Evolutionary conservation across 75 land plant genomes (phyloP).

Genomic region (Picea sitchensis): DNA sequence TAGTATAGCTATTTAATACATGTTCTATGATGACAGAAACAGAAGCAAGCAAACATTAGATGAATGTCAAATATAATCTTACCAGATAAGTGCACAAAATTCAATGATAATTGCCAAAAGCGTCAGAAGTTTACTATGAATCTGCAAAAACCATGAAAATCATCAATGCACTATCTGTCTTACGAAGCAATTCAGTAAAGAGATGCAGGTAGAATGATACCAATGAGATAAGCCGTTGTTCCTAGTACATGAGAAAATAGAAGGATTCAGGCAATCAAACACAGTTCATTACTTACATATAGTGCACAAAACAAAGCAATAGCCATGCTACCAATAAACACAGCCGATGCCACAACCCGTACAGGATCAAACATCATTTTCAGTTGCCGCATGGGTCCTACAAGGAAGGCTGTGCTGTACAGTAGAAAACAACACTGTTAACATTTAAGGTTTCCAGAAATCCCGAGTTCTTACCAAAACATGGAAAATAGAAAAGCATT

Average conservation of each 20-base stretch:
- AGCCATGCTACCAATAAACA: conserved; percentile 66
- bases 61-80: conserved; percentile 8
- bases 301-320: conserved; percentile 79
- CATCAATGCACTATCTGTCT: background rate
- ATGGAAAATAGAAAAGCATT: background rate
- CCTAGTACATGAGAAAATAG: background rate
- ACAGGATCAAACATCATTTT: conserved; percentile 90
- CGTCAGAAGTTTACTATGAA: conserved; percentile 57
- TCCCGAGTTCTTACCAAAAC: background rate
- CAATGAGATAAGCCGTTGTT: too few relatives aligned
- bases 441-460: conserved; percentile 8
- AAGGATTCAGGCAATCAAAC: background rate
- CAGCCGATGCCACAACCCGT: conserved; percentile 67
- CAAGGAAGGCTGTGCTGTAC: conserved; percentile 81
- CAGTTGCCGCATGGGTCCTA: conserved; percentile 79
- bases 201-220: too few relatives aligned
- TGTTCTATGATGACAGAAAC: conserved; percentile 2
- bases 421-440: conserved; percentile 23
- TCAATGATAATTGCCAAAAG: conserved; percentile 65
- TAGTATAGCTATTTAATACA: background rate
- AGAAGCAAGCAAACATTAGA: background rate
- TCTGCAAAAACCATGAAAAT: conserved; percentile 33
- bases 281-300: conserved; percentile 54
- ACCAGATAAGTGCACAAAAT: conserved; percentile 77
- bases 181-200: background rate